Conservation (phyloP, 2,329 filamentous ascomycete species). For the Fusarium heterosporum region DNA sequence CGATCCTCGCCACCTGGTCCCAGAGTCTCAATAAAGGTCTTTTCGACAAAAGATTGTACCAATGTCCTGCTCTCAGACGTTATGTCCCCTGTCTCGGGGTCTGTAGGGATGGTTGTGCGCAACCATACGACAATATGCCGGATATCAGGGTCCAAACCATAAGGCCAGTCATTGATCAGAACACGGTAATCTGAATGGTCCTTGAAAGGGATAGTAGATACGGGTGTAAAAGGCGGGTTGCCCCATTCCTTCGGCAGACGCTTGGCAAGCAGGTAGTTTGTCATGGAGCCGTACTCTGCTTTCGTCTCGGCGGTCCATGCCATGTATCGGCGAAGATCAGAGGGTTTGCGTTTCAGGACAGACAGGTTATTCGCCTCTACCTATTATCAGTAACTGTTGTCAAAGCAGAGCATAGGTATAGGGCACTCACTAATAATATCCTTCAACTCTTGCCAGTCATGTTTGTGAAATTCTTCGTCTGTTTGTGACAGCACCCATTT, state of each 20-base stretch:
- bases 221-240: conserved; percentile 64
- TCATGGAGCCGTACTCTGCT: conserved; percentile 80
- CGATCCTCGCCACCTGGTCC: conserved; percentile 61
- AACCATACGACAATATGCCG: conserved; percentile 94
- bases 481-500: conserved; percentile 69
- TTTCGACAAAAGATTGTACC: conserved; percentile 77
- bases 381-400: conserved; percentile 27
- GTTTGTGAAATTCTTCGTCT: conserved; percentile 76
- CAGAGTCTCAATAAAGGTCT: conserved; percentile 73
- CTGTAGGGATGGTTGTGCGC: conserved; percentile 81
- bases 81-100: conserved; percentile 77
- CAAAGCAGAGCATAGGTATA: neutral
- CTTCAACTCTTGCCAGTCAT: conserved; percentile 80
- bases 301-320: conserved; percentile 79
- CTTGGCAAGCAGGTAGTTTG: conserved; percentile 80
- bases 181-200: conserved; percentile 73
- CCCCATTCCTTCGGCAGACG: conserved; percentile 77
- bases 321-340: conserved; percentile 82
- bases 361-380: conserved; percentile 72
- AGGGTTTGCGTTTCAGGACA: conserved; percentile 81
- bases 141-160: conserved; percentile 74
- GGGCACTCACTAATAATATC: conserved; percentile 70
- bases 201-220: conserved; percentile 63
- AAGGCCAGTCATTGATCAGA: conserved; percentile 93
- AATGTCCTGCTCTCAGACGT: conserved; percentile 72